phyloP scores from a whole-genome alignment of 2,329 filamentous ascomycete species.

The Arthrobotrys megalospora region DNA sequence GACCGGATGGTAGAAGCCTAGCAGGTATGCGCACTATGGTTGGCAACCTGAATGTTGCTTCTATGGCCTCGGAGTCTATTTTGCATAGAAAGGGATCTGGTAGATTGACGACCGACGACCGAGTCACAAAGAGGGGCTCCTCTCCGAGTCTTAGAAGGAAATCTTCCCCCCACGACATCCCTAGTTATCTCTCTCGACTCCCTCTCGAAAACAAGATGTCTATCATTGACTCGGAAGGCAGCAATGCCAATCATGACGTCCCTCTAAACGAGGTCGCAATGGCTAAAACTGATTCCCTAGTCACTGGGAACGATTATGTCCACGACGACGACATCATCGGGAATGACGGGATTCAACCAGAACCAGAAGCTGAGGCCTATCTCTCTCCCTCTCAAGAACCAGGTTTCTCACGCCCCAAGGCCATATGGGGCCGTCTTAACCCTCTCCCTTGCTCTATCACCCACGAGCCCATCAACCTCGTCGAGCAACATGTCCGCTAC shows the following conservation, averaged over 20 bases:
- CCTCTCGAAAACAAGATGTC: constrained; percentile 55
- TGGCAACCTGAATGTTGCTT: constrained; percentile 63
- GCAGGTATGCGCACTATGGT: constrained; percentile 62
- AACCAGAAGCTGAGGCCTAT: constrained; percentile 11
- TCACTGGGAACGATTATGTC: constrained; percentile 39
- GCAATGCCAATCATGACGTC: constrained; percentile 44
- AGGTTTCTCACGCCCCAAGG: constrained; percentile 54
- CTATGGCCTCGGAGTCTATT: constrained; percentile 52
- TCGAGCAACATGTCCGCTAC: constrained; percentile 62
- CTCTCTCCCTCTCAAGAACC: constrained; percentile 16
- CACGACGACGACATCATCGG: constrained; percentile 15
- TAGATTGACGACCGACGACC: constrained; percentile 48
- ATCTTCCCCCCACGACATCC: constrained; percentile 51
- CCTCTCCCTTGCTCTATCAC: constrained; percentile 61
- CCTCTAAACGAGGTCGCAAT: constrained; percentile 30
- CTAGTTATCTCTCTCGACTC: constrained; percentile 35
- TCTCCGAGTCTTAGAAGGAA: constrained; percentile 52
- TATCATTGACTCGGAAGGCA: constrained; percentile 54
- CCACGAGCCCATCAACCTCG: constrained; percentile 59
- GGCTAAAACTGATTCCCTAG: constrained; percentile 50
- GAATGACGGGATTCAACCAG: neutral
- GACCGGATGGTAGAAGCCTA: constrained; percentile 56
- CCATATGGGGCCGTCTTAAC: constrained; percentile 63
- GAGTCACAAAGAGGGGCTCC: constrained; percentile 50
- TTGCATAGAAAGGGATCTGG: constrained; percentile 56